These are phyloP conservation scores for Acacia melanoxylon DNA, from an alignment of 306 rosid species.

Conservation along the genomic window DNA sequence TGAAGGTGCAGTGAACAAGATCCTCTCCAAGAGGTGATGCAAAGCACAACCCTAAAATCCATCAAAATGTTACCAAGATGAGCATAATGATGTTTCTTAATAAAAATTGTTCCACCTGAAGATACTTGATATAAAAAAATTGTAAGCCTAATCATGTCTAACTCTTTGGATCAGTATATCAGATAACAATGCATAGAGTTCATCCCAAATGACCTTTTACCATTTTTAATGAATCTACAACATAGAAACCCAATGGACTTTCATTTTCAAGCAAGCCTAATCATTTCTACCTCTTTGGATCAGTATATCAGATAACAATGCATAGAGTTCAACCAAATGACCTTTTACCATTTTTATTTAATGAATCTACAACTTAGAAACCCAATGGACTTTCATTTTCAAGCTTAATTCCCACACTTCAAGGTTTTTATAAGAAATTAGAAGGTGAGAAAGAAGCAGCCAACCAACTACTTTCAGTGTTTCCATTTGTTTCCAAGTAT, in stretches of 20 bases:
- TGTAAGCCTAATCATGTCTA: neutral
- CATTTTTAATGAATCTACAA: neutral
- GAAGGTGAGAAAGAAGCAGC: slow-evolving; percentile 10
- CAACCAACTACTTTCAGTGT: neutral
- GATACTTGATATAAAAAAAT: neutral
- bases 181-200: slow-evolving; percentile 2
- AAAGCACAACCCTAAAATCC: slow-evolving; percentile 74
- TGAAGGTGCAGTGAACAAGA: slow-evolving; percentile 44
- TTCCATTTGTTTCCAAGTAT: slow-evolving; percentile 18
- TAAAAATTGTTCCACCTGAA: slow-evolving; percentile 17
- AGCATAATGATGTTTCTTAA: slow-evolving; percentile 21
- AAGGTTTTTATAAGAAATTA: neutral
- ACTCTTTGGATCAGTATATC: neutral
- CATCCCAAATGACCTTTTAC: neutral
- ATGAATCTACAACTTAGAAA: neutral
- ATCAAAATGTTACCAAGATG: slow-evolving; percentile 33
- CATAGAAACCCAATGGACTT: neutral
- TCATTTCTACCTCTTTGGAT: neutral
- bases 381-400: neutral
- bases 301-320: neutral
- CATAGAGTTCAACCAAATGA: neutral
- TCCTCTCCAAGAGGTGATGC: slow-evolving; percentile 69
- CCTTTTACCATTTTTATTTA: neutral
- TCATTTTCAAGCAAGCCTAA: neutral
- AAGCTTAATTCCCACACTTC: neutral